phyloP scores from a whole-genome alignment of 257 asterid species.

The Apocynum venetum region DNA sequence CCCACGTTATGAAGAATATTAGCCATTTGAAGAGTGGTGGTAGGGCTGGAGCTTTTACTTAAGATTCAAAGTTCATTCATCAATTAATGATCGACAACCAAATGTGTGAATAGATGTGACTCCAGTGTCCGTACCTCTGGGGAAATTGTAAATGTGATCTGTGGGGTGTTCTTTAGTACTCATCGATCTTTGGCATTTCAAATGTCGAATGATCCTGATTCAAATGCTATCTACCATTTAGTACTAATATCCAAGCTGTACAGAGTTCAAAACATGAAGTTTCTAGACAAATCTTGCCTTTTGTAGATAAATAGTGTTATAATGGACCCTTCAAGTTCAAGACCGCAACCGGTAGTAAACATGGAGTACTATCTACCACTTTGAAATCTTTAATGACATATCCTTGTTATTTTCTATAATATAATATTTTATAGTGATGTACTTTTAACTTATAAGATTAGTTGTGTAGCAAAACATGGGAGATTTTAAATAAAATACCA shows the following conservation, averaged over 20 bases:
- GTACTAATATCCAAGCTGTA: not conserved
- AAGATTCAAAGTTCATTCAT: not conserved
- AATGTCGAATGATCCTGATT: no score
- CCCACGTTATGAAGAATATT: not conserved
- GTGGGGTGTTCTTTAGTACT: not conserved
- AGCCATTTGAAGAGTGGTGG: not conserved
- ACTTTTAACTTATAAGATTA: no score
- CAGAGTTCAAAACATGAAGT: not conserved
- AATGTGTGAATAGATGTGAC: not conserved
- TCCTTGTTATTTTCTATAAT: no score
- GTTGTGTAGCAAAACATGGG: no score
- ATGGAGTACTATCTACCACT: no score
- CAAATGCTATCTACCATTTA: no score
- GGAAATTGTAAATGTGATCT: not conserved
- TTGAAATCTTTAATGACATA: no score
- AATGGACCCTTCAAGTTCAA: not conserved
- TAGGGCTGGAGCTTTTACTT: not conserved
- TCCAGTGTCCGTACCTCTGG: not conserved
- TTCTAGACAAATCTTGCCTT: not conserved
- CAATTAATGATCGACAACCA: not conserved
- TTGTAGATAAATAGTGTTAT: not conserved
- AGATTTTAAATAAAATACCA: no score
- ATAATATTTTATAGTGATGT: no score
- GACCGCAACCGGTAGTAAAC: no score
- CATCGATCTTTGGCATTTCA: not conserved